These are phyloP conservation scores for Boletellus emodensis DNA, from an alignment of 768 basidiomycete species.

Conservation along the genomic window DNA sequence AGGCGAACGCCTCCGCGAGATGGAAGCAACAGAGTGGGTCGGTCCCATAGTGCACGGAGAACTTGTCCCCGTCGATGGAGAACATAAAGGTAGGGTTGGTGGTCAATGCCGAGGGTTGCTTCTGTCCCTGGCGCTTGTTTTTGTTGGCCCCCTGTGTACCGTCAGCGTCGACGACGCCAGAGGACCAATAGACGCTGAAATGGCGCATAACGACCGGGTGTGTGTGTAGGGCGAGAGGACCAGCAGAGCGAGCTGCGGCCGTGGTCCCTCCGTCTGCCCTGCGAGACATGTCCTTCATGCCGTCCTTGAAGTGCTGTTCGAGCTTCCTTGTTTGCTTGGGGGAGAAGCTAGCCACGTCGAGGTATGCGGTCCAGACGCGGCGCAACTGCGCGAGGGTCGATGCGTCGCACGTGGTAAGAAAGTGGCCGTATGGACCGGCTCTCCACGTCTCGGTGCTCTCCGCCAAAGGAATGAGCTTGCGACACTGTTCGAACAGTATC, in stretches of 20 bases:
- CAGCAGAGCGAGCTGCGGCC: constrained; percentile 26
- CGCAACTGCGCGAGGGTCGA: constrained; percentile 20
- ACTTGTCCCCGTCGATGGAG: constrained; percentile 25
- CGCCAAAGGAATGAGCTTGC: constrained; percentile 22
- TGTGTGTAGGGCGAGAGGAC: constrained; percentile 15
- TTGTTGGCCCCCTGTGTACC: background rate
- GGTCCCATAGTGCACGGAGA: constrained; percentile 27
- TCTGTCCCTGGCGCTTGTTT: background rate
- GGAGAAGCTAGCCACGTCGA: constrained; percentile 5
- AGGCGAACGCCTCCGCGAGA: constrained; percentile 23
- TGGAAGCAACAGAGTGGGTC: constrained; percentile 30
- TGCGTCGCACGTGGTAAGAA: constrained; percentile 19
- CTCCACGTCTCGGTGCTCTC: constrained; percentile 17
- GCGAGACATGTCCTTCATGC: constrained; percentile 5
- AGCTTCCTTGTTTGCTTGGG: constrained; percentile 8
- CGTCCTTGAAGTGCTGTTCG: constrained; percentile 5
- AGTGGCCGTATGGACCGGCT: constrained; percentile 23
- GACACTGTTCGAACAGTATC: constrained; percentile 22
- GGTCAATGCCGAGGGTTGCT: background rate
- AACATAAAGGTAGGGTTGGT: constrained; percentile 29
- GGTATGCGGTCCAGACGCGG: constrained; percentile 20
- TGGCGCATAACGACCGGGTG: constrained; percentile 2
- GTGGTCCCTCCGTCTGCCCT: background rate
- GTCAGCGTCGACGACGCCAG: constrained; percentile 14
- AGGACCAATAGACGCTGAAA: constrained; percentile 23